Evolutionary conservation across 108 stramenopile species (phyloP).

Genomic region (Conticribra weissflogii): DNA sequence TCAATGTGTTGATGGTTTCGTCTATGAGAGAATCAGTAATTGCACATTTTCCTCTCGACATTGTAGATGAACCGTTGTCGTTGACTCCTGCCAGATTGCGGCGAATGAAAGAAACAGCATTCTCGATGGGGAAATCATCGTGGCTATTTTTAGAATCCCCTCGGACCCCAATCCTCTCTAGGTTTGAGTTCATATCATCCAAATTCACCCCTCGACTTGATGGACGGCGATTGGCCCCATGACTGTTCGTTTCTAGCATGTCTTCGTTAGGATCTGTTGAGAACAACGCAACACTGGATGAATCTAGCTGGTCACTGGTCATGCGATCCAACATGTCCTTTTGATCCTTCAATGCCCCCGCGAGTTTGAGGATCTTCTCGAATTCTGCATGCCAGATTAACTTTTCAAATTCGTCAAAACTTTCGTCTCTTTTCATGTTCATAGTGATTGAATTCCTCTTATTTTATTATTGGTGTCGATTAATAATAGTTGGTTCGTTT

Average conservation of each 20-base stretch:
- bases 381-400: conserved; percentile 47
- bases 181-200: too few species aligned
- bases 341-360: conserved; percentile 33
- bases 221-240: too few species aligned
- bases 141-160: too few species aligned
- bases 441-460: too few species aligned
- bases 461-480: too few species aligned
- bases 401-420: conserved; percentile 39
- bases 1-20: conserved; percentile 46
- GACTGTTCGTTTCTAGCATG: too few species aligned
- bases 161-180: too few species aligned
- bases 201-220: too few species aligned
- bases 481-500: too few species aligned
- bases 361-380: conserved; percentile 39
- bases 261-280: too few species aligned
- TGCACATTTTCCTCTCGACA: conserved; percentile 31
- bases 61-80: background rate
- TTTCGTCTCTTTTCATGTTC: conserved; percentile 1
- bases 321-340: conserved; percentile 17
- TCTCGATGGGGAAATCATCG: too few species aligned
- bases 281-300: background rate
- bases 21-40: conserved; percentile 50
- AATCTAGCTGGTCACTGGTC: background rate
- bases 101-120: conserved; percentile 28
- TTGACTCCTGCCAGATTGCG: conserved; percentile 10